Base-by-base conservation (phyloP, 306 rosid species). In the Lathyrus oleraceus region DNA sequence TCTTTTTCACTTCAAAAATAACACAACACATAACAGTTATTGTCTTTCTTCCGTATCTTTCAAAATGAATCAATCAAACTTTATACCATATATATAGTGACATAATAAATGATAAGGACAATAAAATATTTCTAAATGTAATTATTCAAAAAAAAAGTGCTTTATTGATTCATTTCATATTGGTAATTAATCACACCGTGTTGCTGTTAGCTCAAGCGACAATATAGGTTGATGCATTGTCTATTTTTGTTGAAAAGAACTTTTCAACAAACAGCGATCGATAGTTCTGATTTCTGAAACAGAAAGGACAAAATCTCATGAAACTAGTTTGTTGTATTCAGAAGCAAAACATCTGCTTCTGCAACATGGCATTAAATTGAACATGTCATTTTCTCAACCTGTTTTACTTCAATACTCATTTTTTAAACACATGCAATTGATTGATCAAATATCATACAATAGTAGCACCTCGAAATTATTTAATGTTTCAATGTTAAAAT, bases 161-260 rank as follows among this genome's bases (percentile, higher is more conserved):
- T 35, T 35, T 7, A 35, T 7, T 35, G 10, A 35, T 35, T 35
- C 8, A 25, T 25, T 25, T 25, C 28, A 25, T 25, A 35, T 6
- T 35, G 5, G 16, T 43, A 43, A 43, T 43, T 43, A 43, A 13
- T 43, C 48, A 43, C 6, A 52, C 14, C 39, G 12, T 53, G 45
- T 75, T 74, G 71, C 28, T 57, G 70, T 38, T 9, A 16, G 30
- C 15, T 70, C 53, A 70, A 10, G 60, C 51, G 44, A 79, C 73
- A 74, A 56, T 17, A 12, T 10, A 42, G 72, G 65, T 69, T 45
- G 74, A 36, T 49, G 70, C 65, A 32, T 76, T 63, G 74, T 71
- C 75, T 47, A 35, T 66, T 49, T 81, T 40, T 23, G 10, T 25
- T 61, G 74, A 76, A 48, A 75, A 48, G 43, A 57, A 60, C 74